phyloP scores from a whole-genome alignment of 2,329 filamentous ascomycete species.

The Fusarium tanahbumbuense region DNA sequence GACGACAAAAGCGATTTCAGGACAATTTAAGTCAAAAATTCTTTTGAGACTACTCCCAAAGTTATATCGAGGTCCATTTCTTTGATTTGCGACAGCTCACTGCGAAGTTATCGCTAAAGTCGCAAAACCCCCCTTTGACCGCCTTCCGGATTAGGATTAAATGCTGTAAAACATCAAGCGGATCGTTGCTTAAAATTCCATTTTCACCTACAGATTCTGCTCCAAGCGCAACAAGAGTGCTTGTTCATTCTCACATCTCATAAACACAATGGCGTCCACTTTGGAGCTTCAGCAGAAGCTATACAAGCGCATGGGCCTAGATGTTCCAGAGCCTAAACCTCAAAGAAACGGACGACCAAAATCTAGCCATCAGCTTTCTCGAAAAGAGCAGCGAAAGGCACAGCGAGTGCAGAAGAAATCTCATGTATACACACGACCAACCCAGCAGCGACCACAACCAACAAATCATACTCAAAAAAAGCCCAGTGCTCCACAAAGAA shows the following conservation, averaged over 20 bases:
- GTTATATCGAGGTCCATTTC: not conserved
- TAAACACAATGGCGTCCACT: constrained; percentile 40
- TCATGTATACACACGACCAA: constrained; percentile 48
- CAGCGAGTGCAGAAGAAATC: constrained; percentile 72
- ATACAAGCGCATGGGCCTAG: constrained; percentile 53
- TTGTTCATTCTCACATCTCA: not conserved
- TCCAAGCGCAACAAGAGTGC: not conserved
- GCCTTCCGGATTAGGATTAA: constrained; percentile 21
- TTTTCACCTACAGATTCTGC: not conserved
- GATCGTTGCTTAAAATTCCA: constrained; percentile 22
- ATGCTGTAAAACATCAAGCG: not conserved
- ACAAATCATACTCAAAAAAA: constrained; percentile 12
- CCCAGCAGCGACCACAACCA: constrained; percentile 20
- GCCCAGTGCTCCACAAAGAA: constrained; percentile 3
- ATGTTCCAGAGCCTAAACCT: constrained; percentile 41
- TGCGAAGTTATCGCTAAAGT: not conserved
- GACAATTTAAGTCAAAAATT: rapidly evolving
- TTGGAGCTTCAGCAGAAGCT: constrained; percentile 54
- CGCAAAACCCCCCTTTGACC: constrained; percentile 1
- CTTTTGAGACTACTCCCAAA: not conserved
- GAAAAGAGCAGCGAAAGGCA: constrained; percentile 76
- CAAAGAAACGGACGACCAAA: constrained; percentile 22
- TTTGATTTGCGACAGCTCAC: not conserved
- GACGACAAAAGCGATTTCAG: not conserved
- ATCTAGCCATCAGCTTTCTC: constrained; percentile 44